Base-by-base conservation (phyloP, 441 rosid genomes). In the Pelargonium australe region DNA sequence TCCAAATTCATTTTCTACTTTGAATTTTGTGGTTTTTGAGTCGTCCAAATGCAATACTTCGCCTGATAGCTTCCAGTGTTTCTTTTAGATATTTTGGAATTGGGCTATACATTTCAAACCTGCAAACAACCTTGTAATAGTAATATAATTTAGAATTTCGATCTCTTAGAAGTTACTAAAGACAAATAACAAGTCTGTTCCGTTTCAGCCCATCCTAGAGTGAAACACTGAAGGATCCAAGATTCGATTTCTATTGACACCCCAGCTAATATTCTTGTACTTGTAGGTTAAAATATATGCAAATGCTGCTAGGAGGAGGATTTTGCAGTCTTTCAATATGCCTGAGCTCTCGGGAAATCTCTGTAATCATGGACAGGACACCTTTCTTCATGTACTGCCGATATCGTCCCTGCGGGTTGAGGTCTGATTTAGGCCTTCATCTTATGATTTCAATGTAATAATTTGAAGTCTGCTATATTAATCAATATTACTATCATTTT, bases 361-460 rank as follows among this genome's bases (percentile, higher is more conserved):
- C 58, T 85, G 80, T 72, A 73, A 77, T 7, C 81, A 87, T 82
- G 91, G 90, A 68, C 80, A 78, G 60, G 85, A 81, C 67, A 85
- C 97, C 31, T 71, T 73, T 80, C 89, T 91, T 51, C 93, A 91
- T 73, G 93, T 91, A 70, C 77, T 87, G 71, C 95, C 97, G 28
- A 86, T 89, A 70, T 87, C 93, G 67, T 80, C 89, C 69, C 67
- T 89, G 78, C 80, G 71, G 74, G 65, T 81, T 75, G 97, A 91
- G 81, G 97, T 87, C 64, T 53, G 17, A 72, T 72, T 74, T 69
- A 10, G 60, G 51, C 68, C 66, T 73, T 68, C 19, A 41, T 60
- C 44, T 16, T 25, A 1, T 9, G 17, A 13, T 64, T 57, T 44
- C 20, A 6, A 14, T 55, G 41, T 0, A 67, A 63, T 10, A 53